phyloP scores from a whole-genome alignment of 2,329 filamentous ascomycete genomes.

The Akanthomyces lecanii region DNA sequence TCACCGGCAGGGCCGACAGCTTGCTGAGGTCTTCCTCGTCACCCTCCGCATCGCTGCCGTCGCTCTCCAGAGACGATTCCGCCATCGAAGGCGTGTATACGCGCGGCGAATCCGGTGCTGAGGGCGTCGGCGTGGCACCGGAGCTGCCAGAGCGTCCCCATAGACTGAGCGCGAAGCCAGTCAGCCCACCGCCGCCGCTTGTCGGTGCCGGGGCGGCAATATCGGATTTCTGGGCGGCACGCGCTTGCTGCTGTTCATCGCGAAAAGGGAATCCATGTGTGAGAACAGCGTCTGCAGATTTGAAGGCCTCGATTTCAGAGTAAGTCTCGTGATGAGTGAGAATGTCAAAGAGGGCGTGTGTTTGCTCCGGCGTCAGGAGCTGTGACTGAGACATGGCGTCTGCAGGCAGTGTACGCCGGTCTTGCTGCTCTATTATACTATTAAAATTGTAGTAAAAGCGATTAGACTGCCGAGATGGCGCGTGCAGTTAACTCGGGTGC shows the following conservation, averaged over 20 bases:
- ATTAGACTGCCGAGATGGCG: too few species aligned
- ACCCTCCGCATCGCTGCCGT: constrained; percentile 26
- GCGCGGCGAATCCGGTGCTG: constrained; percentile 6
- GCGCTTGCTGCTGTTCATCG: not conserved
- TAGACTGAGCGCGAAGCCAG: constrained; percentile 13
- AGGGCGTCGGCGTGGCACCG: constrained; percentile 7
- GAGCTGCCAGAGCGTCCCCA: constrained; percentile 12
- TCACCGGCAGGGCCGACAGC: constrained; percentile 54
- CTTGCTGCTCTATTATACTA: too few species aligned
- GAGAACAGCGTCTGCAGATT: constrained; percentile 57
- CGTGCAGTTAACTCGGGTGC: too few species aligned
- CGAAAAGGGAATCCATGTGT: constrained; percentile 67
- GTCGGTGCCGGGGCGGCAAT: constrained; percentile 18
- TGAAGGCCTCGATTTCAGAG: constrained; percentile 69
- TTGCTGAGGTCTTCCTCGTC: constrained; percentile 11
- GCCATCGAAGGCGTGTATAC: not conserved
- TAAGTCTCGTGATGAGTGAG: constrained; percentile 58
- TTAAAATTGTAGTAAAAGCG: too few species aligned
- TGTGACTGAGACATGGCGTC: constrained; percentile 7
- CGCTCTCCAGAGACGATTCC: not conserved
- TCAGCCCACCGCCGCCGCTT: constrained; percentile 21
- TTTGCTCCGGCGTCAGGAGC: constrained; percentile 36
- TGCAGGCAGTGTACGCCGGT: not conserved
- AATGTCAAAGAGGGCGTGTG: constrained; percentile 54
- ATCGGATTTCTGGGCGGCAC: constrained; percentile 8